Evolutionary conservation across 2,329 filamentous ascomycete species (phyloP).

Genomic region (Seiridium unicorne): DNA sequence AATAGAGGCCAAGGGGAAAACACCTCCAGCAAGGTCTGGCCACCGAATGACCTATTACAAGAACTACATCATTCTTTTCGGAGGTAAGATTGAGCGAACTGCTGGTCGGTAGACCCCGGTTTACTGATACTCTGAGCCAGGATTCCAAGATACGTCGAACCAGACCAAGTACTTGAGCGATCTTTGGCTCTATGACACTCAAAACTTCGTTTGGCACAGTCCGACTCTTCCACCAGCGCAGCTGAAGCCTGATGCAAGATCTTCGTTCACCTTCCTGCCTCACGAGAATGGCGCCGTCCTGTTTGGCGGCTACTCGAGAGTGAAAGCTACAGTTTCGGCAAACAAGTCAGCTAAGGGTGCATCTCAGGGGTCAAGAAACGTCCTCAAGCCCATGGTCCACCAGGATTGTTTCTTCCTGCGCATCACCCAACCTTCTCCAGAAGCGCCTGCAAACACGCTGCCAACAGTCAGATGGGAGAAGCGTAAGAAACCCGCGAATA

Average conservation of each 20-base stretch:
- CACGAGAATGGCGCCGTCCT: conserved; percentile 88
- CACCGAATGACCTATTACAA: conserved; percentile 97
- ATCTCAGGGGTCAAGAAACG: conserved; percentile 63
- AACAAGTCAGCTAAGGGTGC: conserved; percentile 64
- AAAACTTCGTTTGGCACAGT: conserved; percentile 80
- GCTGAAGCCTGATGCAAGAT: conserved; percentile 85
- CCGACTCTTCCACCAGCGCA: conserved; percentile 74
- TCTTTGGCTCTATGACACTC: conserved; percentile 92
- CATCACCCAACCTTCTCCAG: conserved; percentile 68
- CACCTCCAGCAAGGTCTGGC: conserved; percentile 81
- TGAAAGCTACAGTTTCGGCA: conserved; percentile 67
- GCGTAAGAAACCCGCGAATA: conserved; percentile 87
- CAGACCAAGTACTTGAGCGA: conserved; percentile 93
- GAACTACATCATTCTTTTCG: conserved; percentile 93
- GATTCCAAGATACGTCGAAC: conserved; percentile 95
- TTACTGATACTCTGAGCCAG: conserved; percentile 17
- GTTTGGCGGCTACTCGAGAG: conserved; percentile 89
- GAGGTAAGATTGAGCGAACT: conserved; percentile 42
- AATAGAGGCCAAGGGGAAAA: conserved; percentile 75
- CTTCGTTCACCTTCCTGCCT: conserved; percentile 87
- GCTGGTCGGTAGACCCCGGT: neutral
- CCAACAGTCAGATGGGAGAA: conserved; percentile 87
- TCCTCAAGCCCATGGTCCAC: conserved; percentile 84
- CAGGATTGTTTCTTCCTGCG: conserved; percentile 94
- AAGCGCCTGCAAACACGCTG: conserved; percentile 62